Percentiles rank a stretch among this genome's conserved stretches.
phyloP scores from a whole-genome alignment of 1,139 yeast species.

The Saccharomyces pastorianus region DNA sequence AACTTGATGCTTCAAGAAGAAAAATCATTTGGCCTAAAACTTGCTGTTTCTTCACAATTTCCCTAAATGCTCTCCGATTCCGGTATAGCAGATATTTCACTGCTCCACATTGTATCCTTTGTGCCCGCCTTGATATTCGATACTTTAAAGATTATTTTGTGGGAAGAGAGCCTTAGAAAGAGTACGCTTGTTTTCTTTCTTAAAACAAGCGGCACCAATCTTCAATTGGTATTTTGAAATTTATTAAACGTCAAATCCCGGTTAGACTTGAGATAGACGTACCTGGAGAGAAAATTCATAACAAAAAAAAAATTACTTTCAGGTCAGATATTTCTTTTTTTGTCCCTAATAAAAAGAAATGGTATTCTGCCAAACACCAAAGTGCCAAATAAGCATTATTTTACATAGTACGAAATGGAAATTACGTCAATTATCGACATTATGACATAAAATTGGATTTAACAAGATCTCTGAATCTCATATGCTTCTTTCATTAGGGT shows the following conservation, averaged over 20 bases:
- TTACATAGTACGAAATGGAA: neutral
- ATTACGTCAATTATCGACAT: neutral
- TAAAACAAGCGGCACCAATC: neutral
- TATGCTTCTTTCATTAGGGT: neutral
- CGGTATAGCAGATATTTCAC: neutral
- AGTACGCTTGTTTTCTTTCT: too few relatives aligned
- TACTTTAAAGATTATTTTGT: too few relatives aligned
- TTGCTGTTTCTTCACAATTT: too few relatives aligned
- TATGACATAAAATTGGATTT: neutral
- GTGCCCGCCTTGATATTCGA: too few relatives aligned
- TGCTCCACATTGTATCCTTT: neutral
- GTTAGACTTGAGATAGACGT: neutral
- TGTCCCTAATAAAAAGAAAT: neutral
- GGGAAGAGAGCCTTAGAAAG: neutral
- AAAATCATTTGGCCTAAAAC: too few relatives aligned
- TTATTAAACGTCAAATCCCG: too few relatives aligned
- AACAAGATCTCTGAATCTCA: neutral
- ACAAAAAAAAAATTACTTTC: neutral
- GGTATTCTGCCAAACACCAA: neutral
- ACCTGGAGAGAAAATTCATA: neutral
- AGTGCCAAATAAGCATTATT: neutral
- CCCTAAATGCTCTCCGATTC: too few relatives aligned
- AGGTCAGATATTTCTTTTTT: neutral
- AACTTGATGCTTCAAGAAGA: too few relatives aligned
- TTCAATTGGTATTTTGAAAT: neutral